Percentiles rank a stretch among this genome's conserved stretches.
Evolutionary conservation across 2,329 filamentous ascomycete genomes (phyloP).

Genomic region (Colletotrichum musicola): DNA sequence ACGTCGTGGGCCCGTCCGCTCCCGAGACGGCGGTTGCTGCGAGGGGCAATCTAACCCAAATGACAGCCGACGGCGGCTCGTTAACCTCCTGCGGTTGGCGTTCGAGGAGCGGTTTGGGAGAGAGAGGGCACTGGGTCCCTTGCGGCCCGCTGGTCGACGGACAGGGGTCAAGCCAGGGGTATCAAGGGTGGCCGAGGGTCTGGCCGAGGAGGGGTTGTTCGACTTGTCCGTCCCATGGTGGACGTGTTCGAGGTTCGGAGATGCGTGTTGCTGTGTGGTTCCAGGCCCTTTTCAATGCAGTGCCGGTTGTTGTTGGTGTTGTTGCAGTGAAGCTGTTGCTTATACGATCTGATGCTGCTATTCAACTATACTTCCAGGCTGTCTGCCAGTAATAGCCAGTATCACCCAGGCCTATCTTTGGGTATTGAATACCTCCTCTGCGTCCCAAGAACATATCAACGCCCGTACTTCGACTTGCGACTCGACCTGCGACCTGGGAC

Average conservation of each 20-base stretch:
- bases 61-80: constrained; percentile 7
- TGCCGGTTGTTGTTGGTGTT: background rate
- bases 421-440: too few relatives aligned
- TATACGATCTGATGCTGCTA: too few relatives aligned
- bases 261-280: background rate
- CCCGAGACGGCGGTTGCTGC: constrained; percentile 2
- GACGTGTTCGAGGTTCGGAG: background rate
- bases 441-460: too few relatives aligned
- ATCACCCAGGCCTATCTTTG: too few relatives aligned
- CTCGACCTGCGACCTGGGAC: too few relatives aligned
- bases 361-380: too few relatives aligned
- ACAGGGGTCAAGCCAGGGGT: background rate
- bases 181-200: background rate
- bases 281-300: background rate
- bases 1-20: background rate
- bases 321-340: background rate
- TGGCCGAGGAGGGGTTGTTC: background rate
- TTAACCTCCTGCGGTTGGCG: constrained; percentile 27
- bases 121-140: background rate
- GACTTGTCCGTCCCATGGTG: background rate
- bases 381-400: too few relatives aligned
- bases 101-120: constrained; percentile 23
- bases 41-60: background rate
- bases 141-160: background rate
- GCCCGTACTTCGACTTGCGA: too few relatives aligned